Percentiles rank a stretch among this genome's conserved stretches.
Evolutionary conservation across 2,329 filamentous ascomycete genomes (phyloP).

Genomic region (Penicillium thymicola): DNA sequence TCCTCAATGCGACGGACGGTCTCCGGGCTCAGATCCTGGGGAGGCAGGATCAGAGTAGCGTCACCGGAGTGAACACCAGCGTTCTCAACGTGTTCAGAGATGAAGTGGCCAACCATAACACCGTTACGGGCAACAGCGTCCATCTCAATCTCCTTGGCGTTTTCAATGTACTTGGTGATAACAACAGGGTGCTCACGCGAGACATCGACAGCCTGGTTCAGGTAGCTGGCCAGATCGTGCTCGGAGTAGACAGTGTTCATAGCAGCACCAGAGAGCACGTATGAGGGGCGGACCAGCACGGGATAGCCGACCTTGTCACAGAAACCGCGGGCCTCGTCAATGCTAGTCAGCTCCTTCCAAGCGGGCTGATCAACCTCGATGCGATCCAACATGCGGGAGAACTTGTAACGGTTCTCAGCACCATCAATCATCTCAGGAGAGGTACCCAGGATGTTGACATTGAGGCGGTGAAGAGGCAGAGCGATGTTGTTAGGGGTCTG

Average conservation of each 20-base stretch:
- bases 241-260: constrained; percentile 99
- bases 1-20: constrained; percentile 91
- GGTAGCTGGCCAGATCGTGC: constrained; percentile 82
- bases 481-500: constrained; percentile 98
- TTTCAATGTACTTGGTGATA: constrained; percentile 99
- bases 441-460: constrained; percentile 89
- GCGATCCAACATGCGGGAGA: constrained; percentile 93
- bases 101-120: constrained; percentile 88
- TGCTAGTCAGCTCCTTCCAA: constrained; percentile 96
- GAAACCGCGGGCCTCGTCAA: constrained; percentile 83
- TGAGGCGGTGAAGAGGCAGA: constrained; percentile 78
- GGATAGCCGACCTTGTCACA: constrained; percentile 88
- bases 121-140: constrained; percentile 92
- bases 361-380: constrained; percentile 94
- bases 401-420: constrained; percentile 97
- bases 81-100: constrained; percentile 98
- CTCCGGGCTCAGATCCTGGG: constrained; percentile 84
- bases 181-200: constrained; percentile 95
- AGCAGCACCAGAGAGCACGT: constrained; percentile 92
- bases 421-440: constrained; percentile 99
- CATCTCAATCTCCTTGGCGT: constrained; percentile 99
- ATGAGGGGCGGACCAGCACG: constrained; percentile 90
- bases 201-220: constrained; percentile 87
- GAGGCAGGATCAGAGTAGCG: constrained; percentile 89
- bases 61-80: constrained; percentile 98